A percentile compares a stretch with the other conserved stretches of the same genome.
Evolutionary conservation across 768 basidiomycete species (phyloP).

Genomic region (Aureoboletus auriporus): DNA sequence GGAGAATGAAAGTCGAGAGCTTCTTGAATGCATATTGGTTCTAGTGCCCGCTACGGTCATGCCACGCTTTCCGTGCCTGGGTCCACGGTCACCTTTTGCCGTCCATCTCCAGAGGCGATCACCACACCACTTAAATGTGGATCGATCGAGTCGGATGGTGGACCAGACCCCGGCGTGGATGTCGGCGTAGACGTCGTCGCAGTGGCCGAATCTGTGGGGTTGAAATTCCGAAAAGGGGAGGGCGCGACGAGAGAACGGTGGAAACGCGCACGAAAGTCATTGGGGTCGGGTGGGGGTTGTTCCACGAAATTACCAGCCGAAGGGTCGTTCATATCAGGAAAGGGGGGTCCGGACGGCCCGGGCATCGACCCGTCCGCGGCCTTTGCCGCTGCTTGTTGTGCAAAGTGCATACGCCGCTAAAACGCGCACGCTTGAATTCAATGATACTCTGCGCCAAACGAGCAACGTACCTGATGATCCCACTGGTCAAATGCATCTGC

Average conservation of each 20-base stretch:
- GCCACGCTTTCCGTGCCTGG: slow-evolving; percentile 23
- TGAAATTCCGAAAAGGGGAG: slow-evolving; percentile 49
- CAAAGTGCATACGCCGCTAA: slow-evolving; percentile 48
- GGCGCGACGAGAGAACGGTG: slow-evolving; percentile 57
- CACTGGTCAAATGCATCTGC: slow-evolving; percentile 86
- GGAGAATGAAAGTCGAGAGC: too few relatives aligned
- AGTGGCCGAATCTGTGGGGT: slow-evolving; percentile 25
- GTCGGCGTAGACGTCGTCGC: slow-evolving; percentile 32
- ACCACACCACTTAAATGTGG: slow-evolving; percentile 29
- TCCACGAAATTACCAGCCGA: slow-evolving; percentile 23
- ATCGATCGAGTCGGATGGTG: slow-evolving; percentile 30
- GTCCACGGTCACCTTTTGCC: slow-evolving; percentile 24
- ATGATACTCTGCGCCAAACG: background rate
- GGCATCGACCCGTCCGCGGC: slow-evolving; percentile 25
- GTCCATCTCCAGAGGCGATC: slow-evolving; percentile 18
- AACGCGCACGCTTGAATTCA: background rate
- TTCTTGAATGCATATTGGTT: background rate
- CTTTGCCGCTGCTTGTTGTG: slow-evolving; percentile 33
- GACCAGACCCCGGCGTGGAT: slow-evolving; percentile 32
- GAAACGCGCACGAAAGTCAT: slow-evolving; percentile 65
- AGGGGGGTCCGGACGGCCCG: slow-evolving; percentile 27
- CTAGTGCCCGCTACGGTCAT: slow-evolving; percentile 8
- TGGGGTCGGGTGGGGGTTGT: slow-evolving; percentile 33
- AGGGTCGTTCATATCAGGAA: slow-evolving; percentile 33
- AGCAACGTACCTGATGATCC: slow-evolving; percentile 64